Evolutionary conservation across 2,329 filamentous ascomycete species (phyloP).

Genomic region (Penicillium sp.): DNA sequence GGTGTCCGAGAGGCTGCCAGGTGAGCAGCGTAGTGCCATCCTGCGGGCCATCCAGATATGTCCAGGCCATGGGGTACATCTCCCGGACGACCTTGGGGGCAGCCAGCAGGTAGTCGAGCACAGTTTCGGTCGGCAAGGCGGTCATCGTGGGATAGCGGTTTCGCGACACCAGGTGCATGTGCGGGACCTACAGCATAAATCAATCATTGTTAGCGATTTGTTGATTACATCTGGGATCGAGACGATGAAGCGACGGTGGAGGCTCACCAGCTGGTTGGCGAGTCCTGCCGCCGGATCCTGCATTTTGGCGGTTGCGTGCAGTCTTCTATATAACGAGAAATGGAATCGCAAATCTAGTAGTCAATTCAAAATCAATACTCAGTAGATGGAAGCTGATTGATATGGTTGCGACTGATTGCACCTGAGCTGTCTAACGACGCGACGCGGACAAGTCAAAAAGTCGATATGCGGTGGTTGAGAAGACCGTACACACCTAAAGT

Average conservation of each 20-base stretch:
- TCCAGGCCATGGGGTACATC: conserved; percentile 85
- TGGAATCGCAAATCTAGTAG: neutral
- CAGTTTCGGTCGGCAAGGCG: conserved; percentile 68
- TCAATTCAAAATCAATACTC: neutral
- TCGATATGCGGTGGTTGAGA: conserved; percentile 18
- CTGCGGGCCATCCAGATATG: conserved; percentile 75
- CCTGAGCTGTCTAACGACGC: conserved; percentile 1
- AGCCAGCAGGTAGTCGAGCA: conserved; percentile 76
- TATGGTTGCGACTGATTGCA: neutral
- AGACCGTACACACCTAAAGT: conserved; percentile 8
- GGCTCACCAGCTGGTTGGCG: conserved; percentile 42
- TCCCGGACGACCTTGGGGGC: conserved; percentile 84
- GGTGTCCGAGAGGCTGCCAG: conserved; percentile 76
- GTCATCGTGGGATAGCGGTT: conserved; percentile 73
- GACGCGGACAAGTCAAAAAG: conserved; percentile 15
- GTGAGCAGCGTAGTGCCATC: conserved; percentile 80
- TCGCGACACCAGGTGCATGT: conserved; percentile 84
- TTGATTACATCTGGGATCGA: conserved; percentile 7
- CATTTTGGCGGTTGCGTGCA: conserved; percentile 33
- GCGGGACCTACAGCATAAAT: conserved; percentile 61
- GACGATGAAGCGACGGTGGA: neutral
- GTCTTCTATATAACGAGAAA: conserved; percentile 13
- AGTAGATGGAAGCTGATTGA: neutral
- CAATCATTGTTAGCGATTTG: neutral
- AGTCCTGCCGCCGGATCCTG: conserved; percentile 46